A percentile compares a stretch with the other conserved stretches of the same genome.
Conservation (phyloP, 2,329 filamentous ascomycete genomes). For the Diaporthe citriasiana region DNA sequence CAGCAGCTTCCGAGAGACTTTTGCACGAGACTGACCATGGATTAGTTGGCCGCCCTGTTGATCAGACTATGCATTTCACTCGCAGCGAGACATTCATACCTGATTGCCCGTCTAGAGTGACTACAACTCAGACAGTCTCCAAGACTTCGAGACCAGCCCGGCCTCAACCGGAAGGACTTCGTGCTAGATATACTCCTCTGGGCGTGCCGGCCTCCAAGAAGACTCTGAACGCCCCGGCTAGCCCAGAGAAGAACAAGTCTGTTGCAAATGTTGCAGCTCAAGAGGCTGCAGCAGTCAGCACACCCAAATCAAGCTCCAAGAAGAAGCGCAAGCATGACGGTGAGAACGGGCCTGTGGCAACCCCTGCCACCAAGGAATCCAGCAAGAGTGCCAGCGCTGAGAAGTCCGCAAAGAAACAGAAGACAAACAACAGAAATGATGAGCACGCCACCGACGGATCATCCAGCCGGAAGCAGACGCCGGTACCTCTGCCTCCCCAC, state of each 20-base stretch:
- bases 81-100: conserved; percentile 51
- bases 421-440: conserved; percentile 33
- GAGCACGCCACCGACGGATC: conserved; percentile 27
- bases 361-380: conserved; percentile 40
- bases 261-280: conserved; percentile 36
- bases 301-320: conserved; percentile 45
- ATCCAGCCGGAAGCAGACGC: conserved; percentile 36
- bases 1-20: conserved; percentile 38
- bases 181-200: conserved; percentile 76
- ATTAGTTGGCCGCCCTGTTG: conserved; percentile 62
- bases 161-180: conserved; percentile 76
- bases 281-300: conserved; percentile 42
- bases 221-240: conserved; percentile 35
- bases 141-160: conserved; percentile 65
- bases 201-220: conserved; percentile 60
- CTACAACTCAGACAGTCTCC: conserved; percentile 55
- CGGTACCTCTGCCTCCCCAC: conserved; percentile 40
- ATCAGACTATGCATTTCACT: conserved; percentile 74
- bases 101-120: conserved; percentile 45
- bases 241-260: conserved; percentile 28
- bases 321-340: conserved; percentile 59
- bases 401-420: conserved; percentile 42
- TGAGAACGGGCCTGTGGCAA: conserved; percentile 42
- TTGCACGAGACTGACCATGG: conserved; percentile 45
- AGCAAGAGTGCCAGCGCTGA: conserved; percentile 42